phyloP scores from a whole-genome alignment of 768 basidiomycete genomes.

The Agaricus blazei region DNA sequence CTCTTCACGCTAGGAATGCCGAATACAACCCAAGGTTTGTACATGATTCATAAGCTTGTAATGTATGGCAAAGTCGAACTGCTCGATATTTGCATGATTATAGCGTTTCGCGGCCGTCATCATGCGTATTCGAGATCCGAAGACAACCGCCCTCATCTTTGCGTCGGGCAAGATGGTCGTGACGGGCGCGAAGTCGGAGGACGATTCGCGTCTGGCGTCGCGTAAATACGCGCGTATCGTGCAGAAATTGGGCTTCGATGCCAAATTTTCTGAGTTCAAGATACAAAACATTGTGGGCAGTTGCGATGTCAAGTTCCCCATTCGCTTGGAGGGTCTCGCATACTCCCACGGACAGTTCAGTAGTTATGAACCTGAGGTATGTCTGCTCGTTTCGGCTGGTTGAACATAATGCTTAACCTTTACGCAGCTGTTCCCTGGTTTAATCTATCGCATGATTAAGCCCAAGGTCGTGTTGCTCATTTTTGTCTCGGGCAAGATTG shows the following conservation, averaged over 20 bases:
- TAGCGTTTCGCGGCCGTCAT: constrained; percentile 99
- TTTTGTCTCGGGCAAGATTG: constrained; percentile 99
- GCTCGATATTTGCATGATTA: constrained; percentile 46
- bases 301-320: constrained; percentile 99
- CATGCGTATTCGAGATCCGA: constrained; percentile 99
- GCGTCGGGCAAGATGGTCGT: constrained; percentile 99
- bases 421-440: constrained; percentile 88
- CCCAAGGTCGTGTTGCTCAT: constrained; percentile 98
- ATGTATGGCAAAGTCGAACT: constrained; percentile 53
- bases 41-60: constrained; percentile 34
- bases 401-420: constrained; percentile 6
- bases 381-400: constrained; percentile 12
- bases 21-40: constrained; percentile 99
- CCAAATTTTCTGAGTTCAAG: constrained; percentile 99
- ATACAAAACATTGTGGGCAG: constrained; percentile 99
- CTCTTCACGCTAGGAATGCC: constrained; percentile 94
- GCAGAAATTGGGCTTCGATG: constrained; percentile 98
- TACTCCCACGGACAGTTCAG: constrained; percentile 98
- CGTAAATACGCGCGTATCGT: constrained; percentile 99
- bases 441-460: constrained; percentile 99
- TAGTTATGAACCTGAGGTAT: constrained; percentile 94
- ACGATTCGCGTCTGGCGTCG: constrained; percentile 93
- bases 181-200: constrained; percentile 98
- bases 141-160: constrained; percentile 99
- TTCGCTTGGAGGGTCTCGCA: constrained; percentile 93